Base-by-base conservation (phyloP, 1,139 yeast genomes). In the Candida sanyaensis region DNA sequence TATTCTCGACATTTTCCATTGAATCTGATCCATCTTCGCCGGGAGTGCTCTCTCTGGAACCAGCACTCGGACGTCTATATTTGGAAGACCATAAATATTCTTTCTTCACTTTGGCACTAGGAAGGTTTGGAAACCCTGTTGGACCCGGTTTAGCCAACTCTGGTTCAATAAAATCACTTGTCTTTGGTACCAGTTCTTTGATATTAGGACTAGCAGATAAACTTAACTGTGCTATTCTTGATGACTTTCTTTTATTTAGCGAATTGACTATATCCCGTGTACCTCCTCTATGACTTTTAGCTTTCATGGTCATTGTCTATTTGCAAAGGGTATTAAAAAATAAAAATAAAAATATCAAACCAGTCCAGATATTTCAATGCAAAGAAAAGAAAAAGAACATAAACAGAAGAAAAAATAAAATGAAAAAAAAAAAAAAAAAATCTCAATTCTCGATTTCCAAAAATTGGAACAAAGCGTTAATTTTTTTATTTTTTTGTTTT, bases 101-200 rank as follows among this genome's bases (percentile, higher is more conserved):
- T 54, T 76, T 78, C 52, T 74, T 79, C 40, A 78, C 67, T 55
- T 78, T 83, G 0, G 71, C 61, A 7, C 80, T 78, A 6, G 96
- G 96, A 4, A 73, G 70, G 4, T 80, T 73, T 2, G 92, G 86
- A 37, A 79, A 71, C 1, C 96, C 96, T 0, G 91, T 84, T 42
- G 80, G 79, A 26, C 73, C 69, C 3, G 86, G 80, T 13, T 61
- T 62, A 0, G 84, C 79, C 32, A 77, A 63, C 8, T 73, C 75
- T 0, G 93, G 92, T 60, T 87, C 93, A 11, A 68, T 63, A 69
- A 86, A 75, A 23, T 44, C 49, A 37, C 51, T 55, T 23, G 44
- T 39, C 6, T 21, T 28, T 6, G 27, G 36, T 8, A 36, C 28
- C 37, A 34, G 26, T 33, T 46, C 50, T 39, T 45, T 46, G 21